Base-by-base conservation (phyloP, 805 yeast species). In the Lipomyces mesembrius region DNA sequence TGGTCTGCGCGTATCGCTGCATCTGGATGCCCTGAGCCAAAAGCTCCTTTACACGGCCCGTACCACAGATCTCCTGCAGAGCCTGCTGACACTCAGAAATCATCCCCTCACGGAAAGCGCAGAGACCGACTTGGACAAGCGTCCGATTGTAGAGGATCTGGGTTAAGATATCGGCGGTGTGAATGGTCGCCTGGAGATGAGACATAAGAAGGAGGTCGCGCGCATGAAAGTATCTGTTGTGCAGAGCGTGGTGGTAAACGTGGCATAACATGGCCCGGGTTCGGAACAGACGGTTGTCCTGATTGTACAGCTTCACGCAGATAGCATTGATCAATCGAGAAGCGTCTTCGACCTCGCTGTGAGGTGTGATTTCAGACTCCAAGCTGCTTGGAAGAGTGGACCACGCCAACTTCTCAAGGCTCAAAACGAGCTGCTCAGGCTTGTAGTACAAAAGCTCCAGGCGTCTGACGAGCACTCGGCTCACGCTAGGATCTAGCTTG, bases 111-210 rank as follows among this genome's bases (percentile, higher is more conserved):
- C 97, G 88, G 88, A 95, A 95, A 17, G 99, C 98, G 78, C 96
- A 88, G 72, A 95, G 85, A 67, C 99, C 99, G 71, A 96, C 85
- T 81, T 95, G 99, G 70, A 92, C 98, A 70, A 95, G 85, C 20
- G 97, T 92, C 79, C 99, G 86, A 84, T 95, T 95, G 85, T 92
- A 95, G 74, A 92, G 84, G 64, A 95, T 92, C 84, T 95, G 99
- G 73, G 94, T 81, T 49, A 88, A 81, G 43, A 96, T 87, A 74
- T 94, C 98, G 43, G 96, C 89, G 60, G 88, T 85, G 78, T 91
- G 91, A 73, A 94, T 91, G 57, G 89, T 83, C 37, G 90, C 83
- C 82, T 91, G 96, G 75, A 92, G 81, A 77, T 92, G 95, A 25
- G 97, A 91, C 82, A 87, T 83, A 74, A 93, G 84, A 79, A 95